phyloP scores from a whole-genome alignment of 2,329 filamentous ascomycete genomes.

The Sporothrix humicola region DNA sequence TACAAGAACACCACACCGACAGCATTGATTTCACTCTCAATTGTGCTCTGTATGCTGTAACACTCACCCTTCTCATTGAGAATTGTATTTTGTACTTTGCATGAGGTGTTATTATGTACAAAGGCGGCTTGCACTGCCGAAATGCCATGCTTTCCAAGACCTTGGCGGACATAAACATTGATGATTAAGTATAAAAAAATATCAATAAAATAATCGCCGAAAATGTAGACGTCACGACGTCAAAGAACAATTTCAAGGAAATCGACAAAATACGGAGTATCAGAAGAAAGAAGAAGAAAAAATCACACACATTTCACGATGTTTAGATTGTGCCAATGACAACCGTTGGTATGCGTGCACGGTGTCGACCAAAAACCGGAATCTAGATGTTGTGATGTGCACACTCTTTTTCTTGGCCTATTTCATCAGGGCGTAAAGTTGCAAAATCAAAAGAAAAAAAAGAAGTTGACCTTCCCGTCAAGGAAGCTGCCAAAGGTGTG shows the following conservation, averaged over 20 bases:
- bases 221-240: not conserved
- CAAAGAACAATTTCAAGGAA: not conserved
- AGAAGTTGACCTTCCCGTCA: slow-evolving; percentile 10
- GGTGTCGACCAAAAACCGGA: not conserved
- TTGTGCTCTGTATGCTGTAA: not conserved
- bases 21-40: not conserved
- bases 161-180: slow-evolving; percentile 27
- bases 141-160: slow-evolving; percentile 34
- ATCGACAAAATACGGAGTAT: not conserved
- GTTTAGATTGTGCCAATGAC: not conserved
- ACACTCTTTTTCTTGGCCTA: not conserved
- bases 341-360: not conserved
- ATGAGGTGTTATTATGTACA: not conserved
- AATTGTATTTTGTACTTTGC: not conserved
- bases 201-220: not conserved
- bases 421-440: not conserved
- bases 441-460: not conserved
- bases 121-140: slow-evolving; percentile 32
- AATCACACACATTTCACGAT: not conserved
- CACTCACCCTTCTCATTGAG: not conserved
- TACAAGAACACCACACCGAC: not conserved
- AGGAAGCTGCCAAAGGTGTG: slow-evolving; percentile 8
- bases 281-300: too few species aligned
- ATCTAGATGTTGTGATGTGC: not conserved
- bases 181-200: not conserved